Conservation (phyloP, 2,329 filamentous ascomycete genomes). For the Knufia fluminis region DNA sequence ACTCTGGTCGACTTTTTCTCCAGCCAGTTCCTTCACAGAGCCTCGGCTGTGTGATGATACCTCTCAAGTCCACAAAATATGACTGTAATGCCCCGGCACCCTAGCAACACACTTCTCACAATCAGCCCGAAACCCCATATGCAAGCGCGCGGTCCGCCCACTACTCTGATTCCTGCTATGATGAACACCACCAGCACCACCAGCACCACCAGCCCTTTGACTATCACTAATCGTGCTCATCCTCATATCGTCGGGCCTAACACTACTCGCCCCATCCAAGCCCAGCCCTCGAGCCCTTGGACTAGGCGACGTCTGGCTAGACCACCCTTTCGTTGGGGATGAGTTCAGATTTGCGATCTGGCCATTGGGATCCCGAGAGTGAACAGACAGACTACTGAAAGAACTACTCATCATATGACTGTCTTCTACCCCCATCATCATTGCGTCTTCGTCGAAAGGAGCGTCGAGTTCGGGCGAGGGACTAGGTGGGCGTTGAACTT, state of each 20-base stretch:
- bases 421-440: conserved; percentile 15
- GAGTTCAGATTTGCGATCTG: conserved; percentile 1
- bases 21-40: too few species aligned
- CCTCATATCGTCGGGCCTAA: conserved; percentile 11
- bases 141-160: conserved; percentile 43
- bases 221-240: conserved; percentile 3
- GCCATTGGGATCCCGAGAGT: conserved; percentile 4
- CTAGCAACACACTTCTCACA: conserved; percentile 69
- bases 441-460: conserved; percentile 14
- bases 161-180: background rate
- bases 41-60: too few species aligned
- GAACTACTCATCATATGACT: conserved; percentile 10
- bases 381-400: conserved; percentile 6
- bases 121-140: conserved; percentile 68
- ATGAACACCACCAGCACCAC: background rate
- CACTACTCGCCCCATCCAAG: background rate
- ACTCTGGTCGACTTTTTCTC: too few species aligned
- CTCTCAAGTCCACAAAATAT: conserved; percentile 49
- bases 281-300: conserved; percentile 12
- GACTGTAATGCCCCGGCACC: conserved; percentile 71
- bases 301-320: background rate
- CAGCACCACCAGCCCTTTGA: too few species aligned
- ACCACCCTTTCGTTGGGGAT: conserved; percentile 1
- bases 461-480: conserved; percentile 7
- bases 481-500: conserved; percentile 17